Conservation (phyloP, 75 land plant species). For the Pinus taeda region DNA sequence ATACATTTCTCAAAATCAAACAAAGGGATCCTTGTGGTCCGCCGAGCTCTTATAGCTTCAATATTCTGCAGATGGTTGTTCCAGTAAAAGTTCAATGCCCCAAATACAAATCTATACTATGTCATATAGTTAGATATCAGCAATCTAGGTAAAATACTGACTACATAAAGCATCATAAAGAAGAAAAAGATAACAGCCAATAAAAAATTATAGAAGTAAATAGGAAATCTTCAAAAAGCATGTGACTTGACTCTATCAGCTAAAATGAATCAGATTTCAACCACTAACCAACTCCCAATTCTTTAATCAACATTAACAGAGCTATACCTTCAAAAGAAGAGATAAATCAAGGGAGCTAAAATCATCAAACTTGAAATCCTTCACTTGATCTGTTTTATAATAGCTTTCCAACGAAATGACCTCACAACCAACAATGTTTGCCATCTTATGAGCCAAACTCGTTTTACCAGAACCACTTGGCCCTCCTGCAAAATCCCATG, state of each 20-base stretch:
- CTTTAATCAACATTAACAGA: not conserved
- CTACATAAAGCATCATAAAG: not conserved
- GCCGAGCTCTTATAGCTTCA: constrained; percentile 59
- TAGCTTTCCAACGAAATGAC: constrained; percentile 96
- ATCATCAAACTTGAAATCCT: constrained; percentile 86
- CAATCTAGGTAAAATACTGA: not conserved
- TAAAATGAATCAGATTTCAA: not conserved
- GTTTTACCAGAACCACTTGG: constrained; percentile 99
- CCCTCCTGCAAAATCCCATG: constrained; percentile 63
- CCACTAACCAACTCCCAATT: not conserved
- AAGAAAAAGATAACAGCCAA: not conserved
- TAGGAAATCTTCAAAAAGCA: too few species aligned
- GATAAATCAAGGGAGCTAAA: constrained; percentile 82
- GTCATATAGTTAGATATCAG: not conserved
- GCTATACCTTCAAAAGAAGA: constrained; percentile 81
- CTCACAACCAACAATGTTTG: constrained; percentile 98
- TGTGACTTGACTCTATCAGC: not conserved
- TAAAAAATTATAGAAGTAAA: too few species aligned
- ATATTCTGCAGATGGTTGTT: constrained; percentile 70
- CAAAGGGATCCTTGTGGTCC: constrained; percentile 71
- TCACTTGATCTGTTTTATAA: constrained; percentile 82
- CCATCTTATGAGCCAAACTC: constrained; percentile 98
- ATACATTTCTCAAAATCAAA: constrained; percentile 92
- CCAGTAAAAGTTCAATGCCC: constrained; percentile 4
- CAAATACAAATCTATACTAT: not conserved